phyloP scores from a whole-genome alignment of 2,329 filamentous ascomycete genomes.

The Zalaria sp. region DNA sequence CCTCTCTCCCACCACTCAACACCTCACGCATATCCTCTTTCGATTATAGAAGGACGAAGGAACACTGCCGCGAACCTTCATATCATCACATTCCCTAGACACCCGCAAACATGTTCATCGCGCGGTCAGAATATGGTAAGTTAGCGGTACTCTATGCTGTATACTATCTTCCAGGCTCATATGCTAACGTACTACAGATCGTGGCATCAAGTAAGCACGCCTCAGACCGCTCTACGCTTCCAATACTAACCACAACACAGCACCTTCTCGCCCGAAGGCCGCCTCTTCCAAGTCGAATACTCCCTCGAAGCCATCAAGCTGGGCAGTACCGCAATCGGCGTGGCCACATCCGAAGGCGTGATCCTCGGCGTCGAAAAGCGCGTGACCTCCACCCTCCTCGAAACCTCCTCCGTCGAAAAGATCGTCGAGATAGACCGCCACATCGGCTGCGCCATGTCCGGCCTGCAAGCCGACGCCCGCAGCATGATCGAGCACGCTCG shows the following conservation, averaged over 20 bases:
- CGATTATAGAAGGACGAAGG: too few species aligned
- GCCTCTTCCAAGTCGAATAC: slow-evolving; percentile 99
- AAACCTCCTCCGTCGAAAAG: slow-evolving; percentile 97
- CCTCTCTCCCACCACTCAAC: too few species aligned
- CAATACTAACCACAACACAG: slow-evolving; percentile 31
- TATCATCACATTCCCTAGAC: neutral
- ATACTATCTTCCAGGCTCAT: slow-evolving; percentile 4
- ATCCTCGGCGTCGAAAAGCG: slow-evolving; percentile 98
- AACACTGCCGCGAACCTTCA: too few species aligned
- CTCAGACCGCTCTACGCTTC: slow-evolving; percentile 49
- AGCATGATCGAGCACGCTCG: slow-evolving; percentile 98
- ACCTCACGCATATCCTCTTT: too few species aligned
- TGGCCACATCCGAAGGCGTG: slow-evolving; percentile 84
- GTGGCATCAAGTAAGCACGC: slow-evolving; percentile 74
- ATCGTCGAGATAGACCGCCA: slow-evolving; percentile 99
- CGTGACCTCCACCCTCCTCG: slow-evolving; percentile 91
- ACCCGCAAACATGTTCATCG: slow-evolving; percentile 87
- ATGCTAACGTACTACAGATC: slow-evolving; percentile 45
- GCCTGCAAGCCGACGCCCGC: slow-evolving; percentile 90
- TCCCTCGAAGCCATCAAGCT: slow-evolving; percentile 99
- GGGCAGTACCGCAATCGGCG: slow-evolving; percentile 93
- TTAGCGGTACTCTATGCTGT: slow-evolving; percentile 15
- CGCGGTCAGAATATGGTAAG: slow-evolving; percentile 98
- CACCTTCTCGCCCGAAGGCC: slow-evolving; percentile 99
- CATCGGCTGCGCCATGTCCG: slow-evolving; percentile 98